Percentiles rank a stretch among this genome's conserved stretches.
These are phyloP conservation scores for Fusarium metavorans DNA, from an alignment of 2,329 filamentous ascomycete species.

Conservation along the genomic window DNA sequence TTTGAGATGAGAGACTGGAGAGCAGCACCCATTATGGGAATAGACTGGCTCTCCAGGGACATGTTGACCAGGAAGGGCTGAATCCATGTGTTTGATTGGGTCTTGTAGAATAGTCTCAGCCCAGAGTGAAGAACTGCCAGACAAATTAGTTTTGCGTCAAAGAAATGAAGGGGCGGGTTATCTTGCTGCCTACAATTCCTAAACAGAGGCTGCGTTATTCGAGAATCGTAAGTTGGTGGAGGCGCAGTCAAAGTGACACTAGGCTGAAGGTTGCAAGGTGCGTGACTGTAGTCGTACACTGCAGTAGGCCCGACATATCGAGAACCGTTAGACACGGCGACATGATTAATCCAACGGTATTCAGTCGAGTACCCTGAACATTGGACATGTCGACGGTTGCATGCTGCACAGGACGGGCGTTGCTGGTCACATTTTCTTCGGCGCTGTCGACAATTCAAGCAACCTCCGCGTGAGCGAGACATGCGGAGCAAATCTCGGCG, in stretches of 20 bases:
- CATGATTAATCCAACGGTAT: background rate
- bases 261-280: background rate
- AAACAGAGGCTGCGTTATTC: background rate
- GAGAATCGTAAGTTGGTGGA: background rate
- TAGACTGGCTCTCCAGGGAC: background rate
- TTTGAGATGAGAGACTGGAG: background rate
- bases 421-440: background rate
- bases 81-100: background rate
- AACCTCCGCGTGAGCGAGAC: background rate
- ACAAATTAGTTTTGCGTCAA: too few species aligned
- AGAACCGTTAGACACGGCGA: background rate
- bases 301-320: background rate
- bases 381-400: background rate
- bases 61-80: background rate
- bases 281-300: background rate
- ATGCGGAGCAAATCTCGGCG: background rate
- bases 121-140: background rate
- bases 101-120: background rate
- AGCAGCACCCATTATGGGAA: background rate
- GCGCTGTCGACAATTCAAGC: background rate
- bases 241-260: background rate
- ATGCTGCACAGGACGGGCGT: background rate
- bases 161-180: background rate
- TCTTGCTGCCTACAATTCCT: background rate
- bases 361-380: background rate